Evolutionary conservation across 768 basidiomycete genomes (phyloP).

Genomic region (Amanita pseudoporphyria): DNA sequence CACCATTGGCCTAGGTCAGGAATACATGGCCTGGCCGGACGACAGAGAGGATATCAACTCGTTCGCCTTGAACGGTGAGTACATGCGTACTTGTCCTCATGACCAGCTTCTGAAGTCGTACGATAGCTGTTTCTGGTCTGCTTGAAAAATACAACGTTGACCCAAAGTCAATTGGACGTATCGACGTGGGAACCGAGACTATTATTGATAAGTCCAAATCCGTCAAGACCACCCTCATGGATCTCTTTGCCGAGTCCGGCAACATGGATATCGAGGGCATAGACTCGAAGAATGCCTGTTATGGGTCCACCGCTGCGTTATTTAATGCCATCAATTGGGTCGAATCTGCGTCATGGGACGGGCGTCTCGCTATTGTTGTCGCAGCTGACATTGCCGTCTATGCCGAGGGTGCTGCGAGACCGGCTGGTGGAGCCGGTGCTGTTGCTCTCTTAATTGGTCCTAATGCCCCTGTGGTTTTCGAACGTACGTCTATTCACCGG

Average conservation of each 20-base stretch:
- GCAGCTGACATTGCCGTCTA: constrained; percentile 97
- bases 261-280: constrained; percentile 98
- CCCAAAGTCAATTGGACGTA: constrained; percentile 91
- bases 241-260: constrained; percentile 86
- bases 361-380: constrained; percentile 94
- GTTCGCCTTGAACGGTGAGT: constrained; percentile 84
- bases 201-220: constrained; percentile 99
- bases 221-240: constrained; percentile 97
- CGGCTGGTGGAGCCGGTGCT: constrained; percentile 95
- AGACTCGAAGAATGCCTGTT: constrained; percentile 99
- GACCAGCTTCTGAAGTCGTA: constrained; percentile 2
- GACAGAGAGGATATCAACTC: constrained; percentile 99
- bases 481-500: constrained; percentile 54
- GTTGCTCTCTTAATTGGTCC: constrained; percentile 94
- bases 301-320: constrained; percentile 95
- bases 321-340: constrained; percentile 99
- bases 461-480: constrained; percentile 88
- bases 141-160: constrained; percentile 94
- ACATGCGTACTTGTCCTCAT: not conserved
- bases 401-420: constrained; percentile 89
- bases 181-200: constrained; percentile 98
- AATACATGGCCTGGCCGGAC: constrained; percentile 98
- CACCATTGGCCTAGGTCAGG: constrained; percentile 96
- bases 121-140: constrained; percentile 74
- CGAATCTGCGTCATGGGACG: constrained; percentile 94